These are phyloP conservation scores for Rasamsonia emersonii DNA, from an alignment of 2,329 filamentous ascomycete species.

Conservation along the genomic window DNA sequence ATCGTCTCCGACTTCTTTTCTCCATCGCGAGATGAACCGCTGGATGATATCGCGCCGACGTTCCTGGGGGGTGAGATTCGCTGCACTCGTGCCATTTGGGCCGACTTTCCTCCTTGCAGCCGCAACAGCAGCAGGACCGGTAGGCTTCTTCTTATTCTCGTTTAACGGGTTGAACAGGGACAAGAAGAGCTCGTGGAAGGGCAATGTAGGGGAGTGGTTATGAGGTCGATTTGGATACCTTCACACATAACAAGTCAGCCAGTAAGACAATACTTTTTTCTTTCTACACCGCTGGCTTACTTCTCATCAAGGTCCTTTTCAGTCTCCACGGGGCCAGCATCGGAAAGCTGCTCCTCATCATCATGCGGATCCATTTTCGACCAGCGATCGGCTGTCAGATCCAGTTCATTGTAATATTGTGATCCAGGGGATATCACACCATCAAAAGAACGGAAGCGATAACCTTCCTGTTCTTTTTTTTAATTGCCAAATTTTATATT, in stretches of 20 bases:
- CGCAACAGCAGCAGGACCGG: constrained; percentile 41
- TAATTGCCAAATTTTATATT: constrained; percentile 1
- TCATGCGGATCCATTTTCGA: constrained; percentile 4
- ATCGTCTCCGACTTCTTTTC: constrained; percentile 78
- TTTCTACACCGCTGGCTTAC: constrained; percentile 15
- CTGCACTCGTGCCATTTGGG: constrained; percentile 41
- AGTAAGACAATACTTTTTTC: background rate
- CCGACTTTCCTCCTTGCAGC: constrained; percentile 49
- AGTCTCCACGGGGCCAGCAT: constrained; percentile 12
- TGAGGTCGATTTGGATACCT: constrained; percentile 75
- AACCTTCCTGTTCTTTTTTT: no score
- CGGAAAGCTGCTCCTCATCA: constrained; percentile 5
- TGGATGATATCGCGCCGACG: constrained; percentile 72
- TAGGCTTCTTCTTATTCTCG: constrained; percentile 66
- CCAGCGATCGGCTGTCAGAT: background rate
- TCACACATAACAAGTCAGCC: background rate
- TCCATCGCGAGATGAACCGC: constrained; percentile 78
- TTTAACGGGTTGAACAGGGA: constrained; percentile 72
- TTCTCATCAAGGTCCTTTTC: constrained; percentile 45
- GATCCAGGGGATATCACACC: no score
- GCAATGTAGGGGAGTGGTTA: constrained; percentile 70
- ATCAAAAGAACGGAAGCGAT: no score
- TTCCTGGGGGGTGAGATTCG: constrained; percentile 62
- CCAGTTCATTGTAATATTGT: no score
- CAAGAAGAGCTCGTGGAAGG: constrained; percentile 70